phyloP scores from a whole-genome alignment of 73 alveolate species.

The Blepharisma stoltei region DNA sequence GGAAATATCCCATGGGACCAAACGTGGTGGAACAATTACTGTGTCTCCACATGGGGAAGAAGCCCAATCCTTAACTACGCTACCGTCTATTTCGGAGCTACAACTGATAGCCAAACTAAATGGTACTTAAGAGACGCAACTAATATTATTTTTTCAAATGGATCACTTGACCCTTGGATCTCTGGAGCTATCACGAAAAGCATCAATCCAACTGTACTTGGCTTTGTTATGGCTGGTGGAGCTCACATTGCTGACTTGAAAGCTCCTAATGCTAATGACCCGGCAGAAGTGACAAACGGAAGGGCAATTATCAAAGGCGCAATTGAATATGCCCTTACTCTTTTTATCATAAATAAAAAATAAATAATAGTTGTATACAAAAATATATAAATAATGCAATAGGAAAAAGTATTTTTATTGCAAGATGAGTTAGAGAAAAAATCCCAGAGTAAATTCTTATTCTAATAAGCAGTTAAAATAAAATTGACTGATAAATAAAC shows the following conservation, averaged over 20 bases:
- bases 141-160: conserved; percentile 57
- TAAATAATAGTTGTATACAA: too few species aligned
- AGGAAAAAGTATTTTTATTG: too few species aligned
- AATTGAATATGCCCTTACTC: conserved; percentile 17
- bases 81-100: conserved; percentile 52
- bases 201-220: background rate
- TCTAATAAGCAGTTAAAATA: too few species aligned
- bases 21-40: conserved; percentile 26
- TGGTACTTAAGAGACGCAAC: conserved; percentile 30
- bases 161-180: conserved; percentile 66
- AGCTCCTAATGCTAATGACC: conserved; percentile 58
- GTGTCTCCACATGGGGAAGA: conserved; percentile 32
- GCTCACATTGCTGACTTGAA: conserved; percentile 71
- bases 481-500: too few species aligned
- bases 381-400: too few species aligned
- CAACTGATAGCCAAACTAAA: conserved; percentile 35
- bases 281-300: conserved; percentile 42
- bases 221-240: conserved; percentile 40
- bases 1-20: conserved; percentile 39
- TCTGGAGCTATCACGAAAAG: conserved; percentile 53
- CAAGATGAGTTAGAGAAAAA: too few species aligned
- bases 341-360: too few species aligned
- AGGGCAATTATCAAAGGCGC: conserved; percentile 33
- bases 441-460: too few species aligned
- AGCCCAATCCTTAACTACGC: conserved; percentile 50